Base-by-base conservation (phyloP, 2,329 filamentous ascomycete genomes). In the Plenodomus biglobosus region DNA sequence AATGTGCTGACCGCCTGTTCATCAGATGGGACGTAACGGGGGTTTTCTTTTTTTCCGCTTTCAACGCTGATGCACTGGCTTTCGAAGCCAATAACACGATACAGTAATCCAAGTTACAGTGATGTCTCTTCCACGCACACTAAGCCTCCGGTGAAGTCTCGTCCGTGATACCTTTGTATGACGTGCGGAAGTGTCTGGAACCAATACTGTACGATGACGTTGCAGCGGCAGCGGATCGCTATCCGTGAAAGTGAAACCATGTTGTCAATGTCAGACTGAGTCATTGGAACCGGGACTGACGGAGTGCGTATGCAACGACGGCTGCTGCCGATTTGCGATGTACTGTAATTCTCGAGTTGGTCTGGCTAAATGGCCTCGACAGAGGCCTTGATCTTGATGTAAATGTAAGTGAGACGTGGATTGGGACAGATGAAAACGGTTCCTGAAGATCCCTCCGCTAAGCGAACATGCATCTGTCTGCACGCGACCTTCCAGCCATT, bases 401-500 rank as follows among this genome's bases (percentile, higher is more conserved):
- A 24, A 38, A 38, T 35, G 21, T 22, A 24, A 38, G 27, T 32
- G 11, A 32, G 27, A 15, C 13, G 27, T 32, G 27, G 11, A 32
- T 32, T 32, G 27, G 32, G 38, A 15, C 35, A 24, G 38, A 24
- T 30, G 24, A 27, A 24, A 20, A 45, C 18, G 44, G 53, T 56
- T 48, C 51, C 51, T 54, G 53, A 52, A 56, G 53, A 56, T 56
- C 45, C 39, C 42, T 38, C 48, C 37, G 37, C 24, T 55, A 49
- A 55, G 54, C 54, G 48, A 52, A 52, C 44, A 21, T 41, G 50
- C 48, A 50, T 17, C 44, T 24, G 20, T n/a, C 24, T 50, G 49
- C 48, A 51, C 38, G 48, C 49, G 49, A 40, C 46, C 40, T 32
- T 44, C 38, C 32, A 24, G 48, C 42, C 47, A 44, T 44, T 38